These are phyloP conservation scores for Hypoxylon sp. DNA, from an alignment of 2,329 filamentous ascomycete genomes.

Conservation along the genomic window DNA sequence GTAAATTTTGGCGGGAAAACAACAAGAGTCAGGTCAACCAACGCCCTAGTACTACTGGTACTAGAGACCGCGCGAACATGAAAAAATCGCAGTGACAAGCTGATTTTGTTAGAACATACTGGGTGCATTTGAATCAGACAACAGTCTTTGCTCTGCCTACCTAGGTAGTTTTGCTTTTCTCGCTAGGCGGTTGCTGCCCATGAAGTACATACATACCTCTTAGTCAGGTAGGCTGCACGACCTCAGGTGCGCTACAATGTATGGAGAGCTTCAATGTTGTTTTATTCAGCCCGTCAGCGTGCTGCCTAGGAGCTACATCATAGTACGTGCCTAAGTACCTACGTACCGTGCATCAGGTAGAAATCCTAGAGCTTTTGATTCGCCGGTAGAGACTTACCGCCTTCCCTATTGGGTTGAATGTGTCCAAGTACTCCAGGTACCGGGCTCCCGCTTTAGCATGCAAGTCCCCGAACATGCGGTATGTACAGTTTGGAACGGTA, in stretches of 20 bases:
- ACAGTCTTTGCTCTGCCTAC: neutral
- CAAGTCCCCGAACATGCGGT: conserved; percentile 4
- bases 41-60: conserved; percentile 2
- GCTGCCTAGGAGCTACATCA: too few species aligned
- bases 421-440: conserved; percentile 7
- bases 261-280: too few species aligned
- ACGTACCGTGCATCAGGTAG: too few species aligned
- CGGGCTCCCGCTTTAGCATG: neutral
- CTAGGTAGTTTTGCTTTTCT: conserved; percentile 9
- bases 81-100: neutral
- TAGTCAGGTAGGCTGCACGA: neutral
- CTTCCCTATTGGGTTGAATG: conserved; percentile 6
- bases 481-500: conserved; percentile 8
- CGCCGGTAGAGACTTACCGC: conserved; percentile 31
- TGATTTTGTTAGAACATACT: conserved; percentile 6
- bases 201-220: neutral
- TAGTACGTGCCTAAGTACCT: too few species aligned
- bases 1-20: conserved; percentile 10
- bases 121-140: neutral
- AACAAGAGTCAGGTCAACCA: conserved; percentile 17
- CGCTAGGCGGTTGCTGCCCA: neutral
- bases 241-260: too few species aligned
- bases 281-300: too few species aligned
- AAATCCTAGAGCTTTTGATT: conserved; percentile 13
- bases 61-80: neutral